These are phyloP conservation scores for Warburgia ugandensis DNA, from an alignment of 164 flowering plant species.

Conservation along the genomic window DNA sequence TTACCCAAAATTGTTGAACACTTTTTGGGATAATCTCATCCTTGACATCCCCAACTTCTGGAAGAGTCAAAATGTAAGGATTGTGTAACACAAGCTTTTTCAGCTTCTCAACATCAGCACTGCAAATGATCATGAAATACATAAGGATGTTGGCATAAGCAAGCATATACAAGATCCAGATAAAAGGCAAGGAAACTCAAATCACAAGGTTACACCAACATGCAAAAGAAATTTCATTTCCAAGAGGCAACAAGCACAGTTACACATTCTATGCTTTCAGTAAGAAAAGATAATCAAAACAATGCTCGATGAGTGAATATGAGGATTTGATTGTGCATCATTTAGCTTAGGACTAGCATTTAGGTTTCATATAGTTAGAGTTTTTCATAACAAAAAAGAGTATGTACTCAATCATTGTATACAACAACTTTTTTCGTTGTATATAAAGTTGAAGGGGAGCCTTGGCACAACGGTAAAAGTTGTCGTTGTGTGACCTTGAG, in stretches of 20 bases:
- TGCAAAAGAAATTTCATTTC: background rate
- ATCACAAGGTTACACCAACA: background rate
- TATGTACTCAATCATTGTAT: too few species aligned
- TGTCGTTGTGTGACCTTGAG: too few species aligned
- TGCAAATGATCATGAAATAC: conserved; percentile 22
- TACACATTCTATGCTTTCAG: too few species aligned
- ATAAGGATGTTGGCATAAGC: background rate
- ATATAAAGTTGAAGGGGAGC: too few species aligned
- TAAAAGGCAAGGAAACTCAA: background rate
- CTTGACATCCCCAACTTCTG: conserved; percentile 64
- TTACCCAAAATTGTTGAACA: conserved; percentile 93
- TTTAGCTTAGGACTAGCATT: too few species aligned
- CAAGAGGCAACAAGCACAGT: background rate
- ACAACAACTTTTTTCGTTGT: too few species aligned
- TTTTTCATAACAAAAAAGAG: too few species aligned
- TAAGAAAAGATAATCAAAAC: too few species aligned
- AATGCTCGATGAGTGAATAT: too few species aligned
- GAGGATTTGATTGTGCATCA: too few species aligned
- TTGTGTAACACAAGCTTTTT: conserved; percentile 87
- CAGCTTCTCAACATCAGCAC: conserved; percentile 93
- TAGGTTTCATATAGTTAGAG: too few species aligned
- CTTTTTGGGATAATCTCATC: conserved; percentile 80
- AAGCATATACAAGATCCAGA: background rate
- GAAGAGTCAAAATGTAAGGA: conserved; percentile 78
- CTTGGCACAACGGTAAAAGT: too few species aligned